A percentile compares a stretch with the other conserved stretches of the same genome.
phyloP scores from a whole-genome alignment of 116 monocot genomes.

The Papilionanthe hybrid region DNA sequence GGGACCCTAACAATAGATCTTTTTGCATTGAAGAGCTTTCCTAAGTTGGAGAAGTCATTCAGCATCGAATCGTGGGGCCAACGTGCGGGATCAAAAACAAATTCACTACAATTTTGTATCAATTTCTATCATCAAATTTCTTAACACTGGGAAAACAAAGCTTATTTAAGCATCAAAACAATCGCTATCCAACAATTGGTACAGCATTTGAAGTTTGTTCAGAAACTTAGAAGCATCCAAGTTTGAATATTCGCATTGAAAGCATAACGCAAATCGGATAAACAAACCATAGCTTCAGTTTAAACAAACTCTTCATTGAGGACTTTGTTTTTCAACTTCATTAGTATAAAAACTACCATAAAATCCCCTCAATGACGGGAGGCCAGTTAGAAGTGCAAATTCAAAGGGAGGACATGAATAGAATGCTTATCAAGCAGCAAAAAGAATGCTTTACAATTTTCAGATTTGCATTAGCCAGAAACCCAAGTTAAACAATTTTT shows the following conservation, averaged over 20 bases:
- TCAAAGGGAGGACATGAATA: too few relatives aligned
- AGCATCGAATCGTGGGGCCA: constrained; percentile 65
- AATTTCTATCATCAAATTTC: not conserved
- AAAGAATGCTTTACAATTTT: too few relatives aligned
- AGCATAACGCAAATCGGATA: not conserved
- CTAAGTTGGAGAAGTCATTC: constrained; percentile 55
- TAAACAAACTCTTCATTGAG: not conserved
- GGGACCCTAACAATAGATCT: constrained; percentile 73
- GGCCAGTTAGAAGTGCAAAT: too few relatives aligned
- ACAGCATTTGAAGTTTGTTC: not conserved
- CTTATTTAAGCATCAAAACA: not conserved
- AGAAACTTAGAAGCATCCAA: not conserved
- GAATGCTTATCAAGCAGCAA: too few relatives aligned
- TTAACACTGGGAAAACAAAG: not conserved
- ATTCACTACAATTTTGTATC: constrained; percentile 62
- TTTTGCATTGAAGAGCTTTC: constrained; percentile 66
- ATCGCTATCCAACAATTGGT: not conserved
- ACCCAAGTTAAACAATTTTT: too few relatives aligned
- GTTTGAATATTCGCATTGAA: not conserved
- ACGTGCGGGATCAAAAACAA: constrained; percentile 61
- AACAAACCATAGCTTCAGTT: not conserved
- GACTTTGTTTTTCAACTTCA: not conserved
- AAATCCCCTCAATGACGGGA: too few relatives aligned
- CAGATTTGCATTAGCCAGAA: too few relatives aligned
- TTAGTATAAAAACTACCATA: not conserved